These are phyloP conservation scores for Aspergillus avenaceus DNA, from an alignment of 495 filamentous ascomycete genomes.

Conservation along the genomic window DNA sequence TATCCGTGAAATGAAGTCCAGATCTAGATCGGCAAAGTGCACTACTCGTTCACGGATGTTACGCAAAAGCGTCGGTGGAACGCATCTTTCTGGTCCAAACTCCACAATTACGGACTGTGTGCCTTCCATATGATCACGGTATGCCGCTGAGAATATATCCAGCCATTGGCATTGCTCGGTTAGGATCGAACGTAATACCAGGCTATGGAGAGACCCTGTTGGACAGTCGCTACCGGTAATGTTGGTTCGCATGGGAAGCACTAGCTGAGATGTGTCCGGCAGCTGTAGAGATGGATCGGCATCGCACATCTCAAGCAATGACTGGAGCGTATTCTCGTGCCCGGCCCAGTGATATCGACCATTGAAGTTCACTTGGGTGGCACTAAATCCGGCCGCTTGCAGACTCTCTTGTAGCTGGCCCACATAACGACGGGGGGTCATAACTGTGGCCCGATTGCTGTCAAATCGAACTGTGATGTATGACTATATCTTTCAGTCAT, in stretches of 20 bases:
- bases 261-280: slow-evolving; percentile 30
- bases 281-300: slow-evolving; percentile 24
- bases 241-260: slow-evolving; percentile 25
- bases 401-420: slow-evolving; percentile 20
- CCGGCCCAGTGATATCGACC: slow-evolving; percentile 19
- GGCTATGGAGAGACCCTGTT: slow-evolving; percentile 21
- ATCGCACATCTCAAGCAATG: slow-evolving; percentile 9
- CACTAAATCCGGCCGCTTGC: slow-evolving; percentile 30
- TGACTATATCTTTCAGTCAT: slow-evolving; percentile 2
- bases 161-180: slow-evolving; percentile 40
- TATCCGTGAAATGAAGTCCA: slow-evolving; percentile 5
- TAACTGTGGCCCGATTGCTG: slow-evolving; percentile 18
- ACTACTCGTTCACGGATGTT: slow-evolving; percentile 19
- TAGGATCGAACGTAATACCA: slow-evolving; percentile 37
- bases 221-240: slow-evolving; percentile 5
- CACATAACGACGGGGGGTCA: slow-evolving; percentile 8
- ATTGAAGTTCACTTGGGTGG: slow-evolving; percentile 14
- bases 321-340: slow-evolving; percentile 4
- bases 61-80: slow-evolving; percentile 33
- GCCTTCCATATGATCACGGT: slow-evolving; percentile 9
- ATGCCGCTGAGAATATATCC: slow-evolving; percentile 20
- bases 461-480: slow-evolving; percentile 20
- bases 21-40: slow-evolving; percentile 14
- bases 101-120: slow-evolving; percentile 23
- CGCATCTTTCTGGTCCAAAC: slow-evolving; percentile 40